Evolutionary conservation across 495 filamentous ascomycete genomes (phyloP), one percentile per base, ranked within the genome.

Genomic region (Penicillium robsamsonii): DNA sequence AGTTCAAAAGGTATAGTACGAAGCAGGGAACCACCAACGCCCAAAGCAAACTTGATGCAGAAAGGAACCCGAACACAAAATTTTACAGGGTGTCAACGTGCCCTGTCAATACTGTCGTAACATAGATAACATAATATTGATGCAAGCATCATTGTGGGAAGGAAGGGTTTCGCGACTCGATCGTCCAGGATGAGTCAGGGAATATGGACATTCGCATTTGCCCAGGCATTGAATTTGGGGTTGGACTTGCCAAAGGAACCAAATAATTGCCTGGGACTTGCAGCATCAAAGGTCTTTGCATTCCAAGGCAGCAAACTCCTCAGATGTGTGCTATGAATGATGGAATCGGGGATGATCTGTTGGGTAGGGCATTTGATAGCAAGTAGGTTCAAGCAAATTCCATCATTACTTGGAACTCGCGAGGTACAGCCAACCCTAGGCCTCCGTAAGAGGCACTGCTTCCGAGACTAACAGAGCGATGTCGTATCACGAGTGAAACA

Each of bases 401-500:
- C 52, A 54, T 46, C 17, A 54, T 54, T 46, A 17, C 52, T 44
- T 15, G 51, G 40, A 15, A 44, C 50, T 38, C 6, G 27, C 13
- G 5, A 50, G 11, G 30, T 30, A 50, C 11, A 24, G 24, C 20
- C 17, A 15, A 18, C 25, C 9, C 27, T 30, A 13, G 12, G 22
- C 35, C 35, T 40, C 24, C 20, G 15, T 22, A 51, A 27, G 47
- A 50, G 24, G 12, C 31, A 25, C 27, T n/a, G 31, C 31, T 50
- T 24, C 18, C n/a, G 31, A 45, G 7, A 6, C 35, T 18, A n/a
- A 35, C 35, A 31, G 47, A 46, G 25, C 20, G 12, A 50, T 53
- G 30, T 46, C 40, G 49, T 15, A 45, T 86, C 77, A 98, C 47
- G 92, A 96, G 77, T 97, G 94, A 69, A 98, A 95, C 50, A 98